Evolutionary conservation across 176 grass and related monocot genomes (phyloP), one percentile per base, ranked within the genome.

Genomic region (Triticum monococcum): DNA sequence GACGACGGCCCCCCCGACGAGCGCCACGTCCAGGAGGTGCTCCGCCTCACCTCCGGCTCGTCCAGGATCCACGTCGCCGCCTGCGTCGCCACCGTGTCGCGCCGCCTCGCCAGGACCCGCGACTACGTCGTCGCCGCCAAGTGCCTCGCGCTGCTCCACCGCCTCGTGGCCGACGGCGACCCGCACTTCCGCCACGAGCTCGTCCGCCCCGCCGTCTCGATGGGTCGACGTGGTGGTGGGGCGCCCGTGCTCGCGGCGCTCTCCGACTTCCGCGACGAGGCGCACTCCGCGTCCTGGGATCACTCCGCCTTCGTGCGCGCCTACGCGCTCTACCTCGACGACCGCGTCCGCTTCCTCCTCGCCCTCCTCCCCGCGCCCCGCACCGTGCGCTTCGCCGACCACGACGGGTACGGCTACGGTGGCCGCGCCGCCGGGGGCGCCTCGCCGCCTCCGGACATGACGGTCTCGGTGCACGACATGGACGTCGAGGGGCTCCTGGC

Each of bases 41-140:
- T 95, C 48, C 66, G 60, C 57, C 86, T 98, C 18, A 86, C 88
- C 10, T 89, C 88, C 5, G 50, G 20, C 7, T 86, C 93, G 7
- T 93, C 93, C 1, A 64, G 78, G 5, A 11, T 54, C 24, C 68
- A 89, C 56, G 80, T 87, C 36, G 72, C 65, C 57, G 54, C 91
- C 41, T 91, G 86, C 57, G 86, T 91, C 64, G 77, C 90, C 12
- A 60, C 93, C 46, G 50, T 98, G 16, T 85, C 90, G 0, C 88
- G 82, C 62, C 91, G 93, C 63, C 88, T 98, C 41, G 61, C 89
- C 18, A 68, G 54, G 12, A 98, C 96, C 57, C 87, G 88, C 61
- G 93, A 98, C 69, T 94, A 91, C 87, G 86, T 98, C 41, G 96
- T 95, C 80, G 91, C 93, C 65, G 79, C 92, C 79, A 98, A 98